Conservation (phyloP, 345 rosid genomes). For the Rhodamnia argentea region DNA sequence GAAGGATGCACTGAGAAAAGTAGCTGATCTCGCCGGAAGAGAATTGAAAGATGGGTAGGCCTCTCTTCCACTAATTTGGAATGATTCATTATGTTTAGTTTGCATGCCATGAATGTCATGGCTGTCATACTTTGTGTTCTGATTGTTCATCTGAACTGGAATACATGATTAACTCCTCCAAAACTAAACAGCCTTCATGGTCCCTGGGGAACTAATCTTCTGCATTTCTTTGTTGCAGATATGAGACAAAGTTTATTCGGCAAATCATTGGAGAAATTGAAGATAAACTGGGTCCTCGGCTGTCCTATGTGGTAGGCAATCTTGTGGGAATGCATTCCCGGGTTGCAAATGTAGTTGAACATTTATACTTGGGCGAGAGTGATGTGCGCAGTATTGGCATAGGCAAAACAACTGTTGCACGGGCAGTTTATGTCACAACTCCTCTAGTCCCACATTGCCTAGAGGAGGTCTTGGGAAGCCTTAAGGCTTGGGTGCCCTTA, state of each 20-base stretch:
- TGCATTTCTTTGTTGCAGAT: neutral
- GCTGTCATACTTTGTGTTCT: neutral
- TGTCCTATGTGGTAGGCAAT: neutral
- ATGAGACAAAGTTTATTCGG: neutral
- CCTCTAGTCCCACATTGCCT: too few relatives aligned
- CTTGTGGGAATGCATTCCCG: neutral
- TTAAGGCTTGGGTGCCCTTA: too few relatives aligned
- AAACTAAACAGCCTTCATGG: accelerated
- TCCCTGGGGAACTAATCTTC: neutral
- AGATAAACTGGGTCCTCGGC: neutral
- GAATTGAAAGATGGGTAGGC: neutral
- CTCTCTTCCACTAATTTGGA: neutral
- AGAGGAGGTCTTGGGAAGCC: too few relatives aligned
- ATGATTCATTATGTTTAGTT: neutral
- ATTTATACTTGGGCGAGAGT: neutral
- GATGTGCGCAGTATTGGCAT: neutral
- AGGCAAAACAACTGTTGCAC: neutral
- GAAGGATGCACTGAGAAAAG: neutral
- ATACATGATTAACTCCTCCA: neutral
- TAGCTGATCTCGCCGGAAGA: neutral
- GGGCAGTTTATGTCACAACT: conserved; percentile 4
- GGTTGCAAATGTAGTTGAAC: neutral
- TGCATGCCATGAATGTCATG: neutral
- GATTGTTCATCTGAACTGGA: neutral
- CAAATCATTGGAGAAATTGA: neutral